Conservation (phyloP, 2,329 filamentous ascomycete species). For the Pseudohalonectria lignicola region DNA sequence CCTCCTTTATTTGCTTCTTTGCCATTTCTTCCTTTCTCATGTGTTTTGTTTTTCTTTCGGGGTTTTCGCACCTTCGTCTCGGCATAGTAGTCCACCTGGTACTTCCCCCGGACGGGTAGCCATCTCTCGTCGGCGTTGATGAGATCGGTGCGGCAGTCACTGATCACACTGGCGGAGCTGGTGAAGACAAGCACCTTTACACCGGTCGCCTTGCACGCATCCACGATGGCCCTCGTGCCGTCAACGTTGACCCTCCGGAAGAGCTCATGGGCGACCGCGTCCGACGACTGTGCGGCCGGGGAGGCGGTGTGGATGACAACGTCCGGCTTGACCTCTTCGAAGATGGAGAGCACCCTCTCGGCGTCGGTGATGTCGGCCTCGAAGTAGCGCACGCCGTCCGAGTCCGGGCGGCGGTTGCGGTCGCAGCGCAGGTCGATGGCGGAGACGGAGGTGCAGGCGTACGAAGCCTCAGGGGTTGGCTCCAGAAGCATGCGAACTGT, state of each 20-base stretch:
- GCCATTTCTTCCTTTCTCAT: too few species aligned
- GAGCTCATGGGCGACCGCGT: slow-evolving; percentile 44
- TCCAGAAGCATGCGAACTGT: slow-evolving; percentile 64
- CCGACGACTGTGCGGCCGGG: slow-evolving; percentile 44
- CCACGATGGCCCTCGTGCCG: slow-evolving; percentile 69
- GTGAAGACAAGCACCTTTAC: slow-evolving; percentile 86
- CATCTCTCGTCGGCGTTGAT: slow-evolving; percentile 77
- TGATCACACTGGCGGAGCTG: slow-evolving; percentile 76
- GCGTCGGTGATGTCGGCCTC: slow-evolving; percentile 69
- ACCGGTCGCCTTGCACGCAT: slow-evolving; percentile 56
- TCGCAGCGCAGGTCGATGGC: slow-evolving; percentile 64
- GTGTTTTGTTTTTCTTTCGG: too few species aligned
- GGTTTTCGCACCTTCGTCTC: slow-evolving; percentile 83
- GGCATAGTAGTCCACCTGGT: slow-evolving; percentile 75
- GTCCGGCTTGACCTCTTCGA: slow-evolving; percentile 59
- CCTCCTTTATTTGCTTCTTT: too few species aligned
- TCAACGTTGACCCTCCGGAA: slow-evolving; percentile 81
- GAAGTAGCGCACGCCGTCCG: slow-evolving; percentile 52
- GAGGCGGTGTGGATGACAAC: slow-evolving; percentile 88
- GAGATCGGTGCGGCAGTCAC: slow-evolving; percentile 70
- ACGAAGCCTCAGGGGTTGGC: too few species aligned
- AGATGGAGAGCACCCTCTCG: slow-evolving; percentile 47
- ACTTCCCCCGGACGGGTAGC: slow-evolving; percentile 60
- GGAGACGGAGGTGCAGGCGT: slow-evolving; percentile 44
- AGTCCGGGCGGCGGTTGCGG: slow-evolving; percentile 51